Conservation (phyloP, 768 basidiomycete species). For the Tricholoma furcatifolium region DNA sequence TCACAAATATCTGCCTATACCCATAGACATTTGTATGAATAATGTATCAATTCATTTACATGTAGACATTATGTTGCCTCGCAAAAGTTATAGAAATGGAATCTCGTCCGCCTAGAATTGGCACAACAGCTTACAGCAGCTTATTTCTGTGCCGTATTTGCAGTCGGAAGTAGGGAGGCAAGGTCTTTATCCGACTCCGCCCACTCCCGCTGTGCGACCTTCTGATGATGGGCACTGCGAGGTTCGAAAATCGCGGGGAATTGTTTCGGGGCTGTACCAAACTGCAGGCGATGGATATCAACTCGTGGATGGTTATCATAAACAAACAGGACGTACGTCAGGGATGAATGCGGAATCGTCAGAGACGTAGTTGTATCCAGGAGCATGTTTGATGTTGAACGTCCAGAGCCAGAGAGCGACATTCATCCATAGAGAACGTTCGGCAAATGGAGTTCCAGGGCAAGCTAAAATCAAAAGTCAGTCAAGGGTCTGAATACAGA, state of each 20-base stretch:
- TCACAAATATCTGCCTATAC: no score
- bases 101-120: no score
- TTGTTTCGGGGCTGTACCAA: slow-evolving; percentile 8
- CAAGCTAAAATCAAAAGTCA: slow-evolving; percentile 1
- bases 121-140: no score
- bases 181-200: slow-evolving; percentile 4
- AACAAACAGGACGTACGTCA: background rate
- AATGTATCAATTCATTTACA: no score
- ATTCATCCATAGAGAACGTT: slow-evolving; percentile 7
- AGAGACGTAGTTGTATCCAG: slow-evolving; percentile 3
- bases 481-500: background rate
- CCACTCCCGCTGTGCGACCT: slow-evolving; percentile 7
- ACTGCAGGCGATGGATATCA: background rate
- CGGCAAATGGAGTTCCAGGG: slow-evolving; percentile 8
- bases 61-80: no score
- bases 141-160: background rate
- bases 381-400: slow-evolving; percentile 3
- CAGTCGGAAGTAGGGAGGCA: background rate
- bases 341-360: slow-evolving; percentile 9
- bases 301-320: background rate
- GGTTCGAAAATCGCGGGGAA: slow-evolving; percentile 5
- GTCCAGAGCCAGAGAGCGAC: slow-evolving; percentile 7
- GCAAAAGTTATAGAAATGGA: no score
- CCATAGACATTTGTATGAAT: no score
- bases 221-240: background rate